A percentile compares a stretch with the other conserved stretches of the same genome.
Conservation (phyloP, 495 filamentous ascomycete genomes). For the Neurospora cerealis region DNA sequence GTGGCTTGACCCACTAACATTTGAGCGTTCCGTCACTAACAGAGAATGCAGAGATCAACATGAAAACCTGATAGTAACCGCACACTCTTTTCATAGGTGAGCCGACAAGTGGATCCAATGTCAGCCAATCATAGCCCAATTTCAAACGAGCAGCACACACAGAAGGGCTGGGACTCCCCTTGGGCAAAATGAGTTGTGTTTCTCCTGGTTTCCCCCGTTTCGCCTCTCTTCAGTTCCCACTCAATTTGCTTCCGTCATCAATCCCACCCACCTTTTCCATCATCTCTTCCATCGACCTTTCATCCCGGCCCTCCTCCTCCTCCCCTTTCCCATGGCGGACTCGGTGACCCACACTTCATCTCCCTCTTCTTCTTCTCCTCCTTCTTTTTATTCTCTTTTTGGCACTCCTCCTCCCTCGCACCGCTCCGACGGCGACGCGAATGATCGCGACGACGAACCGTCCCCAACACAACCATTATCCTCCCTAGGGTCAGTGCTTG, state of each 20-base stretch:
- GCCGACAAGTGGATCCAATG: background rate
- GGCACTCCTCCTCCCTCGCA: background rate
- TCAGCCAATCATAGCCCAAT: background rate
- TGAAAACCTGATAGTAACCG: background rate
- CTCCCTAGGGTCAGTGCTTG: constrained; percentile 1
- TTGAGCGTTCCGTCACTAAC: background rate
- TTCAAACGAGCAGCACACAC: background rate
- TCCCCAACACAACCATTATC: constrained; percentile 1
- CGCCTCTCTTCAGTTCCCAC: background rate
- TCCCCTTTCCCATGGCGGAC: background rate
- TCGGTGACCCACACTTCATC: background rate
- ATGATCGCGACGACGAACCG: background rate
- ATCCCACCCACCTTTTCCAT: background rate
- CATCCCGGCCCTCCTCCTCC: background rate
- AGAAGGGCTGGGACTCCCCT: background rate
- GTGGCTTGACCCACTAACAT: background rate
- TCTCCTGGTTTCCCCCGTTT: background rate
- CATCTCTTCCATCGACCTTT: background rate
- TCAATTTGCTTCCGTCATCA: background rate
- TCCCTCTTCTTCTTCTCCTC: background rate
- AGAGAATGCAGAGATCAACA: background rate
- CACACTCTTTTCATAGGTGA: background rate
- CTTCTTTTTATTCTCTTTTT: background rate
- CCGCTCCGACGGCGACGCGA: background rate
- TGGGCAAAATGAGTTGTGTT: background rate